Percentiles rank a stretch among this genome's conserved stretches.
Conservation (phyloP, 352 stramenopile species). For the Phytopythium helicoides region DNA sequence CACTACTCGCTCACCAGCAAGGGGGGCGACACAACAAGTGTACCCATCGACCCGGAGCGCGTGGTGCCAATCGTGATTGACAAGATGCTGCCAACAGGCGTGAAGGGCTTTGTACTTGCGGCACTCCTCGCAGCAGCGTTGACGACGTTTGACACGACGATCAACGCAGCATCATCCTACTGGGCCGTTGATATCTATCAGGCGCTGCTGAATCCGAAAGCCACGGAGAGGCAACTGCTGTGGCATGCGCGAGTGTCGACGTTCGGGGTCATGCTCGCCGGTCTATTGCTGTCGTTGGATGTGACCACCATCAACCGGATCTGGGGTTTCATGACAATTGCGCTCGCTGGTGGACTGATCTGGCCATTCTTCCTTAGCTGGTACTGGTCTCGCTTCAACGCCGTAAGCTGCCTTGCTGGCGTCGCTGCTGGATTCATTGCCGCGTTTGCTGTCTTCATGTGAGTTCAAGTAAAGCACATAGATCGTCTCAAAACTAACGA, state of each 20-base stretch:
- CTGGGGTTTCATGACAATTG: conserved; percentile 82
- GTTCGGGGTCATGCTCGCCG: conserved; percentile 51
- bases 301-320: conserved; percentile 78
- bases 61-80: conserved; percentile 74
- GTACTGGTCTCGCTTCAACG: conserved; percentile 82
- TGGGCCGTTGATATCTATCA: conserved; percentile 86
- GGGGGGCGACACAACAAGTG: conserved; percentile 19
- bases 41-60: conserved; percentile 66
- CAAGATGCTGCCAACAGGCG: conserved; percentile 63
- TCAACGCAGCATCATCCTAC: conserved; percentile 77
- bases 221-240: conserved; percentile 51
- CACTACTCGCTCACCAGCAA: conserved; percentile 40
- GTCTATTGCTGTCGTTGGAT: conserved; percentile 59
- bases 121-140: conserved; percentile 68
- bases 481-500: neutral
- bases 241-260: conserved; percentile 67
- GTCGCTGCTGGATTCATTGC: conserved; percentile 52
- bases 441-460: conserved; percentile 66
- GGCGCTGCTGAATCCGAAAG: conserved; percentile 56
- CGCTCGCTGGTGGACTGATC: conserved; percentile 59
- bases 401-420: conserved; percentile 51
- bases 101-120: conserved; percentile 68
- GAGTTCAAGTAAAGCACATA: conserved; percentile 12
- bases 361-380: conserved; percentile 80
- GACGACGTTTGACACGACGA: conserved; percentile 79